These are phyloP conservation scores for Astragalus membranaceus DNA, from an alignment of 306 rosid genomes.

Conservation along the genomic window DNA sequence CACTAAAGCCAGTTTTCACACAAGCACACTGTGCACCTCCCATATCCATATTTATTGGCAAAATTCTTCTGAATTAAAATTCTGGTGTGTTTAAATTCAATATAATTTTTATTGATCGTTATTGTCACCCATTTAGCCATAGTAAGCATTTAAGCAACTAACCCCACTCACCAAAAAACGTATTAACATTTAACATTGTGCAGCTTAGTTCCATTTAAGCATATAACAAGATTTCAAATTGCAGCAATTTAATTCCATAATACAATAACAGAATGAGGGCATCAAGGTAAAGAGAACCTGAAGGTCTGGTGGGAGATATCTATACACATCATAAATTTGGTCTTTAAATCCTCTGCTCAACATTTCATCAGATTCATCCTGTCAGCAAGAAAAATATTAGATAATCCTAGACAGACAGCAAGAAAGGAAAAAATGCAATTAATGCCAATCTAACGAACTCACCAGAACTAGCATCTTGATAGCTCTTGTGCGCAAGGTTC, in stretches of 20 bases:
- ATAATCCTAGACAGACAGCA: background rate
- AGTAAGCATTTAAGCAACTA: background rate
- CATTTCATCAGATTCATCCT: constrained; percentile 99
- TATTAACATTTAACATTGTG: background rate
- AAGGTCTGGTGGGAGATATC: constrained; percentile 98
- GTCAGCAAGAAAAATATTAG: constrained; percentile 6
- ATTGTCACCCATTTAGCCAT: background rate
- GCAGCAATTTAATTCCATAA: background rate
- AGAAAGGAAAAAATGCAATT: background rate
- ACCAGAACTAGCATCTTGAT: constrained; percentile 81
- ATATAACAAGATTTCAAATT: background rate
- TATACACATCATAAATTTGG: constrained; percentile 93
- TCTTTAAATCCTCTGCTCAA: constrained; percentile 99
- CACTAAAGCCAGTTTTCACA: background rate
- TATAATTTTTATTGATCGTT: background rate
- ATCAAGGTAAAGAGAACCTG: constrained; percentile 56
- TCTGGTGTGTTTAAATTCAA: background rate
- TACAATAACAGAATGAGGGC: background rate
- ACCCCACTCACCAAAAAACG: background rate
- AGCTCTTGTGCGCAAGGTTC: constrained; percentile 87
- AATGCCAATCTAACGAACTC: constrained; percentile 22
- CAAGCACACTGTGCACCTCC: background rate
- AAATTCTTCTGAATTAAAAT: background rate
- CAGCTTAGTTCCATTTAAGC: background rate
- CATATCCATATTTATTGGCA: background rate